Evolutionary conservation across 1,284 basidiomycete species (phyloP), one percentile per base, ranked within the genome.

Genomic region (Phylloboletellus chloephorus): DNA sequence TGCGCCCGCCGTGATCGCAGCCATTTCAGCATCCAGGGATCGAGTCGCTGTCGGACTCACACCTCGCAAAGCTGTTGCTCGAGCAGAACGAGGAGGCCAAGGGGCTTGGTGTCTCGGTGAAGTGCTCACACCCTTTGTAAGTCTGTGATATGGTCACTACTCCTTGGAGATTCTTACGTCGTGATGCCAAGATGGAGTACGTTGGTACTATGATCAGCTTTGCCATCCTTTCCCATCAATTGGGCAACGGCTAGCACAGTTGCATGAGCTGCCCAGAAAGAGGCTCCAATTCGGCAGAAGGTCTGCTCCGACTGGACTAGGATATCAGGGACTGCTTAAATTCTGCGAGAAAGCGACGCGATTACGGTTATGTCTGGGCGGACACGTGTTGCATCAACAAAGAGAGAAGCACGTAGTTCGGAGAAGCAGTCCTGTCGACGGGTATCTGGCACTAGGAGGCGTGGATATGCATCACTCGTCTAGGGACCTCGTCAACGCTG

Each of bases 301-400:
- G n/a, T 12, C 53, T 4, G 7, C 41, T 32, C 54, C 41, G 7
- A 50, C n/a, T n/a, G 57, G 57, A 13, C 40, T 41, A n/a, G 57
- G 54, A 21, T 57, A 58, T 29, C 49, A 55, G n/a, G 59, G 57
- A 26, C 54, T 56, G 10, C 21, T 34, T 35, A 48, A 43, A 29
- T 56, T 56, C 20, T 56, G 57, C 16, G 54, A 59, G 7, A 59
- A 56, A 25, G 57, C 28, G 41, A 5, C 7, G n/a, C 0, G 57
- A 56, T 22, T 54, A 54, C 5, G 55, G 49, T 3, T 58, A 61
- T 11, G 55, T 46, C 23, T 57, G 58, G 58, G n/a, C 54, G 19
- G 56, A 61, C 22, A 60, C 52, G 2, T 60, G 54, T 31, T 57
- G 56, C 37, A 56, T 60, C 36, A 58, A 56, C 36, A 60, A 54